A percentile compares a stretch with the other conserved stretches of the same genome.
Conservation (phyloP, 2,329 filamentous ascomycete genomes). For the Diaporthe amygdali region DNA sequence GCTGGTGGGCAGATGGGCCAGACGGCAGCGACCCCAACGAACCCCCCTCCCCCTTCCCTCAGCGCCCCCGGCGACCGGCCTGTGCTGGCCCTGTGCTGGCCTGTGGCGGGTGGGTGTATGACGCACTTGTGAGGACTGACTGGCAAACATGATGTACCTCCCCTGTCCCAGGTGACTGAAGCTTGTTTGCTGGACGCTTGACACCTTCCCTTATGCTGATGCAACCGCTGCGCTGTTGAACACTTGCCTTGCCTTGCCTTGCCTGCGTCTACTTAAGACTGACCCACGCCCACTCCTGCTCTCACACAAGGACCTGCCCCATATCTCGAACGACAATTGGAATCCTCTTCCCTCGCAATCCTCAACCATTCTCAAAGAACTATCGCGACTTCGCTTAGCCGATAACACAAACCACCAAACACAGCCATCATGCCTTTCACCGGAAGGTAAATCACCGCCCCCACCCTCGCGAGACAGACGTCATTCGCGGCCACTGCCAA, state of each 20-base stretch:
- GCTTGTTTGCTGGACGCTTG: slow-evolving; percentile 19
- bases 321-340: background rate
- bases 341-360: background rate
- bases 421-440: slow-evolving; percentile 62
- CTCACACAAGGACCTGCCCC: background rate
- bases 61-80: no score
- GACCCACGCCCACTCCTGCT: slow-evolving; percentile 15
- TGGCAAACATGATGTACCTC: slow-evolving; percentile 15
- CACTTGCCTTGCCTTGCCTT: background rate
- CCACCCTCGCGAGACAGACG: background rate
- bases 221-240: slow-evolving; percentile 12
- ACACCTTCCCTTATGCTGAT: slow-evolving; percentile 18
- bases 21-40: background rate
- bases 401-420: slow-evolving; percentile 6
- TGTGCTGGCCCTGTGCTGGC: background rate
- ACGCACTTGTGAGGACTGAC: slow-evolving; percentile 17
- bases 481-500: background rate
- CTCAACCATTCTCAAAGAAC: slow-evolving; percentile 2
- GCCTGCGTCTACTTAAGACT: slow-evolving; percentile 19
- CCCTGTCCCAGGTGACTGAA: slow-evolving; percentile 15
- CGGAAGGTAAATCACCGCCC: slow-evolving; percentile 51
- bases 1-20: background rate
- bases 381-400: no score
- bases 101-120: slow-evolving; percentile 18
- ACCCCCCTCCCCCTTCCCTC: no score